phyloP scores from a whole-genome alignment of 164 flowering plant species.

The Echeveria elegans region DNA sequence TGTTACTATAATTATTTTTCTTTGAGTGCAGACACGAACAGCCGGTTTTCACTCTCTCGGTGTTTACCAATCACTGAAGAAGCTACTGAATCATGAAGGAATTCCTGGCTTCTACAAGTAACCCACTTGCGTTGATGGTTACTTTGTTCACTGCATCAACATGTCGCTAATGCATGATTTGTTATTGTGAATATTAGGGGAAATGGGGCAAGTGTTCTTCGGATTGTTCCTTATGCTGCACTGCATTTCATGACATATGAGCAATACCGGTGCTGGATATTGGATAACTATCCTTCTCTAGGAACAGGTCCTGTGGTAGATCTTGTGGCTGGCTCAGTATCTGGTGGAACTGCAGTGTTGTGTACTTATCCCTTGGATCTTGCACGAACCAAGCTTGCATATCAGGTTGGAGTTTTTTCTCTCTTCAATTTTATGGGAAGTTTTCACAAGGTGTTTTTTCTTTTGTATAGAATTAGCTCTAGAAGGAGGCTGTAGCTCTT shows the following conservation, averaged over 20 bases:
- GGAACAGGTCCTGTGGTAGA: conserved; percentile 89
- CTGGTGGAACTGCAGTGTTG: conserved; percentile 97
- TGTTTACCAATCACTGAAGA: conserved; percentile 57
- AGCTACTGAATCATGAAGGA: conserved; percentile 72
- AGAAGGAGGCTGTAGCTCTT: not conserved
- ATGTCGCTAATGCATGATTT: conserved; percentile 7
- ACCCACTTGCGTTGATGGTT: not conserved
- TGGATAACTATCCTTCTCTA: conserved; percentile 55
- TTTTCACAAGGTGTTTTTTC: not conserved
- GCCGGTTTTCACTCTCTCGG: conserved; percentile 82
- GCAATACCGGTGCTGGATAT: conserved; percentile 70
- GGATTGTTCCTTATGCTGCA: conserved; percentile 95
- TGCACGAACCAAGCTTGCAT: conserved; percentile 92
- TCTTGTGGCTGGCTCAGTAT: conserved; percentile 89
- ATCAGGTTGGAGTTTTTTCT: conserved; percentile 42
- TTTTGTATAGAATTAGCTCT: not conserved
- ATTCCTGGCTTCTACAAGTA: conserved; percentile 81
- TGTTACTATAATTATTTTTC: not conserved
- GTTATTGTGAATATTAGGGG: conserved; percentile 42
- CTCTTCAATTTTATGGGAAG: not conserved
- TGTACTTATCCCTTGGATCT: conserved; percentile 93
- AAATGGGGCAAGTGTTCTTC: conserved; percentile 88
- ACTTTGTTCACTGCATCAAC: not conserved
- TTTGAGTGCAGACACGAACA: conserved; percentile 61
- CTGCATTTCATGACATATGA: conserved; percentile 95